Evolutionary conservation across 1,284 basidiomycete genomes (phyloP), one percentile per base, ranked within the genome.

Genomic region (Malassezia vespertilionis): DNA sequence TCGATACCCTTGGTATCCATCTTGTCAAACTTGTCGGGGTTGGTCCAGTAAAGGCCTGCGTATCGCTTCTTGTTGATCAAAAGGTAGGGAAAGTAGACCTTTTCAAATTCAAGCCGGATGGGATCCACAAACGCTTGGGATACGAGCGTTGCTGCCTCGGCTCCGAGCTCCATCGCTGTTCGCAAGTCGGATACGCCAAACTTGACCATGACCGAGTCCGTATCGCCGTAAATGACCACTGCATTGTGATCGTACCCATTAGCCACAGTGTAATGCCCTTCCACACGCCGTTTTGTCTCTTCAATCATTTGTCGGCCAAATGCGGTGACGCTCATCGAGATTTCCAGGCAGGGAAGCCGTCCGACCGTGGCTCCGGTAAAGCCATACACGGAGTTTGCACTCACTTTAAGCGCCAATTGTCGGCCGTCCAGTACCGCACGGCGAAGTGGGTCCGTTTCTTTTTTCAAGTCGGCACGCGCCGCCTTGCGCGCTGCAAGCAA

Each of bases 121-220:
- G 67, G 67, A 22, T 59, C 51, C 32, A 61, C 53, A 46, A 70
- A 70, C 1, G 63, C 62, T 27, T 63, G 42, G 2, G 60, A 61
- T 5, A 97, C 91, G n/a, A 86, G 78, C 23, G 85, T 82, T 1
- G 93, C 93, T 0, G 93, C 93, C 74, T 96, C 86, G 22, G 82
- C 82, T 28, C 91, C 90, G 10, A 69, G 53, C 40, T 62, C 52
- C 67, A 70, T 70, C 11, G 65, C 62, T 33, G 58, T 54, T 10
- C 38, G 46, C n/a, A 70, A 39, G 21, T 67, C 62, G 4, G 56
- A 44, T 3, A 58, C 54, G 39, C 67, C 67, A 44, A 70, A 70
- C 47, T 68, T 67, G 58, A 70, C 65, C 67, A 70, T 70, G 51
- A 70, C 65, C 33, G 65, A 69, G 42, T 70, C 67, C 12, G 67